Percentiles rank a stretch among this genome's conserved stretches.
Conservation (phyloP, 257 asterid species). For the Galeopsis tetrahit region DNA sequence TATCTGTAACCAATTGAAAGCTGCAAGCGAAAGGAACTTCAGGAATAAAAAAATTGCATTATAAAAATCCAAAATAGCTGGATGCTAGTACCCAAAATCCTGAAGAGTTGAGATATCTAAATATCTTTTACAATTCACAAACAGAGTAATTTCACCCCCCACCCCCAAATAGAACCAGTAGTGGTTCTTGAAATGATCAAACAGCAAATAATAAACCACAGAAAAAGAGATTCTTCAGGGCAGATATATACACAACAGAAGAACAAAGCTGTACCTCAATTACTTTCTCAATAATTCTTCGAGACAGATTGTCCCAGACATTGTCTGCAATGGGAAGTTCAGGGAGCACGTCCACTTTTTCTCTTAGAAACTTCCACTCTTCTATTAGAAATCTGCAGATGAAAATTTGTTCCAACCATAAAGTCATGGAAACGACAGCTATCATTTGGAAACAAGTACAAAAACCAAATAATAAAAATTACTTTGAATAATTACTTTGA, state of each 20-base stretch:
- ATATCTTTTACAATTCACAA: neutral
- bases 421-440: slow-evolving; percentile 21
- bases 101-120: no score
- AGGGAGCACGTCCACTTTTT: slow-evolving; percentile 42
- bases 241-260: slow-evolving; percentile 16
- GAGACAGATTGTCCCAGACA: slow-evolving; percentile 66
- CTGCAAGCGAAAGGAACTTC: neutral
- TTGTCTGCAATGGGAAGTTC: slow-evolving; percentile 53
- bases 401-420: slow-evolving; percentile 19
- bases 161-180: neutral
- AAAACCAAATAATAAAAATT: neutral
- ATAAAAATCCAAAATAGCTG: no score
- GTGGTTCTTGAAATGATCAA: slow-evolving; percentile 1
- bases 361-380: slow-evolving; percentile 70
- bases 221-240: slow-evolving; percentile 1
- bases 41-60: no score
- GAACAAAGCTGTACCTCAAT: slow-evolving; percentile 57
- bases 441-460: slow-evolving; percentile 21
- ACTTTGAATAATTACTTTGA: neutral
- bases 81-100: no score
- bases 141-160: neutral
- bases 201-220: slow-evolving; percentile 17
- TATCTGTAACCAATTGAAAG: neutral
- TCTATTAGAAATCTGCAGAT: slow-evolving; percentile 72
- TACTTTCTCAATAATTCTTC: slow-evolving; percentile 53